Evolutionary conservation across 257 asterid genomes (phyloP).

Genomic region (Voacanga thouarsii): DNA sequence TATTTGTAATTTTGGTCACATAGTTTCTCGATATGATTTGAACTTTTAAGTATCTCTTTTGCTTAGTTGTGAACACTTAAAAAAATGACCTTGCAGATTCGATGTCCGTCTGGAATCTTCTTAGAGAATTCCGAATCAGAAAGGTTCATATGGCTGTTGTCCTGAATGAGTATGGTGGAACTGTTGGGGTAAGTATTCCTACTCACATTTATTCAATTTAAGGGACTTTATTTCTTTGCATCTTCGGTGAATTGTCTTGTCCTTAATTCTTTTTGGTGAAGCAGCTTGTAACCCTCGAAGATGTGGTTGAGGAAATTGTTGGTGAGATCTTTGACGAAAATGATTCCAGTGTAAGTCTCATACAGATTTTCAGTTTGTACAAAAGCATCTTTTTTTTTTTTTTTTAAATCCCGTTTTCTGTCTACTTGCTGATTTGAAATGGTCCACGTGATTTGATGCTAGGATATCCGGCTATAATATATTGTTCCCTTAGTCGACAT

Average conservation of each 20-base stretch:
- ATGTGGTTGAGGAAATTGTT: conserved; percentile 98
- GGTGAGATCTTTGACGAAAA: conserved; percentile 99
- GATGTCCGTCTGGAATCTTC: conserved; percentile 99
- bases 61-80: neutral
- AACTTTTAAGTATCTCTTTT: neutral
- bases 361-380: conserved; percentile 4
- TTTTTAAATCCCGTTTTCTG: neutral
- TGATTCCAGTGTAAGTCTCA: conserved; percentile 78
- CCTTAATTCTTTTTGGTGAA: conserved; percentile 18
- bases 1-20: neutral
- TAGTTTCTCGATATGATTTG: neutral
- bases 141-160: conserved; percentile 99
- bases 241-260: neutral
- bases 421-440: neutral
- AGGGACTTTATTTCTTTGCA: conserved; percentile 7
- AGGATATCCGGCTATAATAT: neutral
- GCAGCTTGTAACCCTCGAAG: conserved; percentile 98
- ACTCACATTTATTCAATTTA: conserved; percentile 9
- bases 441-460: neutral
- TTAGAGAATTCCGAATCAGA: conserved; percentile 98
- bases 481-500: neutral
- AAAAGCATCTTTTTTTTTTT: neutral
- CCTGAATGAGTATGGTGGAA: conserved; percentile 97
- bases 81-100: conserved; percentile 64
- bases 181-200: conserved; percentile 76